Percentiles rank a stretch among this genome's conserved stretches.
phyloP scores from a whole-genome alignment of 345 rosid genomes.

The Ricinus communis region DNA sequence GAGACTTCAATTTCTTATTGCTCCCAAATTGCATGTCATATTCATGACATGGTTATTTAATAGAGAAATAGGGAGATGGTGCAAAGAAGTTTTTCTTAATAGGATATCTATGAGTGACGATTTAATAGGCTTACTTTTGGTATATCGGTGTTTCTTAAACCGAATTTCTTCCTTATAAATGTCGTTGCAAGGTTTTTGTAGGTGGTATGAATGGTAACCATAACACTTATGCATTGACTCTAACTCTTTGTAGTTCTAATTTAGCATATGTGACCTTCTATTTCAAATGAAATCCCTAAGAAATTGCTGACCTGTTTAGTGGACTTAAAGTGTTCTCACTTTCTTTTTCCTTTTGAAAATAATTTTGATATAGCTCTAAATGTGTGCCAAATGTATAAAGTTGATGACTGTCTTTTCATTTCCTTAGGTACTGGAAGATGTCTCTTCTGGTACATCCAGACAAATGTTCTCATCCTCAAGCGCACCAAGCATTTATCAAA shows the following conservation, averaged over 20 bases:
- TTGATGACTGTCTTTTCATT: background rate
- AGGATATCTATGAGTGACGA: background rate
- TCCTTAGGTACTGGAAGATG: conserved; percentile 84
- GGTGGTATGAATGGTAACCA: conserved; percentile 4
- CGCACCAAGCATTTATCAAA: conserved; percentile 78
- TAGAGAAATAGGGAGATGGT: background rate
- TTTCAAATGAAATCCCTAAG: background rate
- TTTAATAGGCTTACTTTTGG: background rate
- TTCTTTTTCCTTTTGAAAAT: background rate
- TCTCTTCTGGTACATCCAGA: conserved; percentile 95
- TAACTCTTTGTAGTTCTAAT: background rate
- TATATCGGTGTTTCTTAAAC: background rate
- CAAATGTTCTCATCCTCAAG: conserved; percentile 97
- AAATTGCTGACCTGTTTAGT: background rate
- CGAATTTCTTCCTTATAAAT: background rate
- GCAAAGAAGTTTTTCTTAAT: background rate
- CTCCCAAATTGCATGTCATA: background rate
- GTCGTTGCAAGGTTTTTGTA: background rate
- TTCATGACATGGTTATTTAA: background rate
- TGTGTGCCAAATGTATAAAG: background rate
- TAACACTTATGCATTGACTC: background rate
- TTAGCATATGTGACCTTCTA: background rate
- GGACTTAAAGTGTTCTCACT: background rate
- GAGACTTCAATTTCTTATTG: background rate
- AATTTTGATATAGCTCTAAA: background rate